phyloP scores from a whole-genome alignment of 2,329 filamentous ascomycete genomes.

The Cordyceps farinosa region DNA sequence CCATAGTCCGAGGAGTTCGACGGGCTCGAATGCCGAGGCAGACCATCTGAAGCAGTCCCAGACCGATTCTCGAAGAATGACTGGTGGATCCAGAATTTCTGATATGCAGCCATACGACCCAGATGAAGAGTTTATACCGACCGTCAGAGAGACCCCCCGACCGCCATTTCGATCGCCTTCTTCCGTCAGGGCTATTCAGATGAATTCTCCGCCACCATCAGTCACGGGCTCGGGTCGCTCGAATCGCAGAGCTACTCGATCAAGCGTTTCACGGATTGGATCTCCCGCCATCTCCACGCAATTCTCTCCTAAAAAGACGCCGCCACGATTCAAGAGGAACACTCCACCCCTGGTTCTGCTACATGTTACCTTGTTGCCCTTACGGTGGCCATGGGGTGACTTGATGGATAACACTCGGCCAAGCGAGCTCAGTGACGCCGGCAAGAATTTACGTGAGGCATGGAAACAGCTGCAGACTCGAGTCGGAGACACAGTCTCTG shows the following conservation, averaged over 20 bases:
- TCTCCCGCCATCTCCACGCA: slow-evolving; percentile 51
- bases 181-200: slow-evolving; percentile 66
- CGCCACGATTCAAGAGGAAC: slow-evolving; percentile 53
- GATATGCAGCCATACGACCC: slow-evolving; percentile 47
- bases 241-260: slow-evolving; percentile 43
- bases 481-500: slow-evolving; percentile 67
- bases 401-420: slow-evolving; percentile 45
- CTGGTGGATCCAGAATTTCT: slow-evolving; percentile 40
- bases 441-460: slow-evolving; percentile 54
- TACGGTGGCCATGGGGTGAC: slow-evolving; percentile 62
- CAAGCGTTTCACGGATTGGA: slow-evolving; percentile 54
- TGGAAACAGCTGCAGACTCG: slow-evolving; percentile 68
- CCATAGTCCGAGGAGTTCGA: slow-evolving; percentile 53
- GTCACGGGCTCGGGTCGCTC: slow-evolving; percentile 54
- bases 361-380: slow-evolving; percentile 71
- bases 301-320: slow-evolving; percentile 56
- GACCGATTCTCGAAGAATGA: slow-evolving; percentile 27
- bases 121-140: slow-evolving; percentile 48
- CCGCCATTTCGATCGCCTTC: slow-evolving; percentile 67
- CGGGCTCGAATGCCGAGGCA: slow-evolving; percentile 46
- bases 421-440: slow-evolving; percentile 41
- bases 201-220: slow-evolving; percentile 63
- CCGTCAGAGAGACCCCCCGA: slow-evolving; percentile 56
- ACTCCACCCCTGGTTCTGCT: slow-evolving; percentile 70
- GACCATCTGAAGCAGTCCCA: slow-evolving; percentile 26